Conservation (phyloP, 208 protist genomes). For the Acanthamoeba lenticulata region DNA sequence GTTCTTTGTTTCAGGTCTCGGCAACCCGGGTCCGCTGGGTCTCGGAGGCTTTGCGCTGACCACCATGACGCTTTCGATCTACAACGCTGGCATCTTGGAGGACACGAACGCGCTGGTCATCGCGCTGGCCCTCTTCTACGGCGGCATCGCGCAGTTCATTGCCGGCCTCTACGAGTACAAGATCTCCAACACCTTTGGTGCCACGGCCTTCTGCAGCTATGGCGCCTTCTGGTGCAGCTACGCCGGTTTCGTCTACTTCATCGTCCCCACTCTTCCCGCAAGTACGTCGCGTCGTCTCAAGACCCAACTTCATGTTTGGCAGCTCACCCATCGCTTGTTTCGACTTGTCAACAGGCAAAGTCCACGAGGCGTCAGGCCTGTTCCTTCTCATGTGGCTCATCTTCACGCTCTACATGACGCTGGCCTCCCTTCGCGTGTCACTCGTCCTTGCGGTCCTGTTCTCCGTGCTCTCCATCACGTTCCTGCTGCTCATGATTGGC, state of each 20-base stretch:
- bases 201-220: constrained; percentile 48
- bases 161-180: constrained; percentile 45
- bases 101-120: constrained; percentile 9
- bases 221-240: constrained; percentile 65
- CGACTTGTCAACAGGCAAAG: neutral
- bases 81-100: constrained; percentile 29
- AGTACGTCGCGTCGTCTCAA: neutral
- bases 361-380: neutral
- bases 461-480: constrained; percentile 1
- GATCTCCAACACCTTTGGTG: constrained; percentile 41
- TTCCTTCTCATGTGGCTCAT: constrained; percentile 60
- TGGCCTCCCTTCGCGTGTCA: neutral
- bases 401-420: constrained; percentile 52
- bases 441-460: constrained; percentile 36
- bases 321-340: neutral
- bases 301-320: too few relatives aligned
- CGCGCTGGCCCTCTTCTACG: constrained; percentile 38
- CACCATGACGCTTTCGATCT: constrained; percentile 41
- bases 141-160: constrained; percentile 62
- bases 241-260: constrained; percentile 45
- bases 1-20: neutral
- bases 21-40: constrained; percentile 50
- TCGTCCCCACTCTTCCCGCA: neutral
- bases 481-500: constrained; percentile 15
- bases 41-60: constrained; percentile 30